Evolutionary conservation across 1,139 yeast species (phyloP).

Genomic region (Yamadazyma sp.): DNA sequence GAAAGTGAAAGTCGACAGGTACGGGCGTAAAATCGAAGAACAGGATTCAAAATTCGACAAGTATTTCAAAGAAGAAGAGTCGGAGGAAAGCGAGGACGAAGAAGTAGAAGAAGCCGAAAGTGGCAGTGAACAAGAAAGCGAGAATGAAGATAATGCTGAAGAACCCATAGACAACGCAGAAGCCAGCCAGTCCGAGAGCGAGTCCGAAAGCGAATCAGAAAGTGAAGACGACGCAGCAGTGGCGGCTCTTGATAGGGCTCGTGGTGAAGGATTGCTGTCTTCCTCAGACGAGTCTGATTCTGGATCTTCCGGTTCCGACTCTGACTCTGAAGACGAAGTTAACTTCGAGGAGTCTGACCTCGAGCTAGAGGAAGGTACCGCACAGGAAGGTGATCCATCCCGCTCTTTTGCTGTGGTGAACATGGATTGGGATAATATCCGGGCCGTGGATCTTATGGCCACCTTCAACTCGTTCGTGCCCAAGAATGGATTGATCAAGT

Average conservation of each 20-base stretch:
- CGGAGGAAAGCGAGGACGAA: conserved; percentile 33
- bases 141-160: conserved; percentile 15
- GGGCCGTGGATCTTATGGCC: conserved; percentile 85
- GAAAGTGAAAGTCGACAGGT: conserved; percentile 73
- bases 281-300: conserved; percentile 23
- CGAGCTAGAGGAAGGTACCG: conserved; percentile 56
- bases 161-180: conserved; percentile 9
- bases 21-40: conserved; percentile 70
- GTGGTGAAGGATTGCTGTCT: conserved; percentile 57
- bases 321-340: conserved; percentile 26
- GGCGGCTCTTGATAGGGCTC: conserved; percentile 53
- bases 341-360: conserved; percentile 52
- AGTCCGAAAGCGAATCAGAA: conserved; percentile 21
- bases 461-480: conserved; percentile 89
- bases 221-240: conserved; percentile 17
- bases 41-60: conserved; percentile 54
- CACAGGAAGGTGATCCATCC: conserved; percentile 87
- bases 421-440: conserved; percentile 94
- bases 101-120: conserved; percentile 19
- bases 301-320: conserved; percentile 32
- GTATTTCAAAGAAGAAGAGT: conserved; percentile 48
- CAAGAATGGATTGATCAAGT: conserved; percentile 63
- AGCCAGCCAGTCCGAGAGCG: conserved; percentile 12
- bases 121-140: conserved; percentile 15
- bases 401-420: conserved; percentile 86